Evolutionary conservation across 1,139 yeast genomes (phyloP).

Genomic region (Geotrichum candidum): DNA sequence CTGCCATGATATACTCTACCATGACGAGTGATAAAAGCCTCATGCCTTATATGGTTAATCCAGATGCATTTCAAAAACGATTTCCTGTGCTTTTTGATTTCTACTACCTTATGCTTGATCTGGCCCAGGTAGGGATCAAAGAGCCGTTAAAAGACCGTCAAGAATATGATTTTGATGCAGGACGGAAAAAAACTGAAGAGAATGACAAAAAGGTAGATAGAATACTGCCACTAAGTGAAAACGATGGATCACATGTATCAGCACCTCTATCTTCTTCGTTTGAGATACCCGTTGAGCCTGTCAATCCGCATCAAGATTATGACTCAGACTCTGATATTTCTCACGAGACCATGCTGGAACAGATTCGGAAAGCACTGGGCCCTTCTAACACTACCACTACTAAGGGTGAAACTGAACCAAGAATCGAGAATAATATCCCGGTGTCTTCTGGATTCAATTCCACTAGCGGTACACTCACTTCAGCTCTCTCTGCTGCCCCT

Average conservation of each 20-base stretch:
- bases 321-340: not conserved
- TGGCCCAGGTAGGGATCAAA: constrained; percentile 1
- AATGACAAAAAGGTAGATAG: not conserved
- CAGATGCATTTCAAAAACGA: not conserved
- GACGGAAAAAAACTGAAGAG: not conserved
- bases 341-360: not conserved
- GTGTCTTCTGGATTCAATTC: not conserved
- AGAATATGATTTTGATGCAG: not conserved
- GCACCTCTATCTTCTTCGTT: not conserved
- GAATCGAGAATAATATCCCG: not conserved
- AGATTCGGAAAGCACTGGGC: not conserved
- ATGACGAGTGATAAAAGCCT: constrained; percentile 5
- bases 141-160: not conserved
- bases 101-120: constrained; percentile 10
- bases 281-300: not conserved
- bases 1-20: constrained; percentile 12
- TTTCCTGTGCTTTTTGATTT: constrained; percentile 7
- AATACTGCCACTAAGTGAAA: not conserved
- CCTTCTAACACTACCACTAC: not conserved
- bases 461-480: not conserved
- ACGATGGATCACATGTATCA: not conserved
- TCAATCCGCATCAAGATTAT: not conserved
- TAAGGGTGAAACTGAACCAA: not conserved
- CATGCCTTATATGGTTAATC: not conserved
- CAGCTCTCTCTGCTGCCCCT: not conserved